Base-by-base conservation (phyloP, 2,329 filamentous ascomycete genomes). In the Cucurbitaria berberidis region DNA sequence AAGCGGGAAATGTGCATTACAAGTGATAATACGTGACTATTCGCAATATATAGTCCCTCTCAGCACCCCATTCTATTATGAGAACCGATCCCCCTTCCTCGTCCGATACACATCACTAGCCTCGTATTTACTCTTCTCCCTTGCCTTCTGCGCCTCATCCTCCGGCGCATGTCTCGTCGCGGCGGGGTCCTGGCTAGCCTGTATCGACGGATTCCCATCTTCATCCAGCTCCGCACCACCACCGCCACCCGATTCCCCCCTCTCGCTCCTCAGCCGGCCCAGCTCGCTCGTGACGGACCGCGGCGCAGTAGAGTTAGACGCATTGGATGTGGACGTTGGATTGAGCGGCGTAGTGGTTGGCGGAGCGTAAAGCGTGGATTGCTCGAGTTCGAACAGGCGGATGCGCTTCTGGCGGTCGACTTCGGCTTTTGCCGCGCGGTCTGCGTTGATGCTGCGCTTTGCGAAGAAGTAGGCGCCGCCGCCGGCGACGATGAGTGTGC, bases 401-500 rank as follows among this genome's bases (percentile, higher is more conserved):
- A 62, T 45, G 30, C 71, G 69, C 49, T 72, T 74, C 47, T 63
- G 60, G 45, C 60, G 69, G 53, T 73, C 73, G 49, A 67, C 66
- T 82, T 83, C 78, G 83, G 73, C 88, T 78, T 89, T 87, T 64
- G 85, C 83, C 56, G 89, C 86, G 60, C 93, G 90, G 77, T 97
- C 92, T 64, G 90, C 90, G 74, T 97, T 96, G 83, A 99, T 96
- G 75, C 88, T 88, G 72, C 86, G 84, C 83, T 99, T 99, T 60
- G 95, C 95, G 74, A 97, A 96, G 81, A 90, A 92, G 82, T 98
- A 99, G 69, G 93, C 92, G 59, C 89, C 90, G 62, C 86, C 95
- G 71, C 93, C 95, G 63, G 93, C 91, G 46, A 67, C 82, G 73
- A 93, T 95, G 48, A 98, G 84, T 44, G 91, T 84, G 66, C 90